Percentiles rank a stretch among this genome's conserved stretches.
These are phyloP conservation scores for Amanita rubescens DNA, from an alignment of 768 basidiomycete species.

Conservation along the genomic window DNA sequence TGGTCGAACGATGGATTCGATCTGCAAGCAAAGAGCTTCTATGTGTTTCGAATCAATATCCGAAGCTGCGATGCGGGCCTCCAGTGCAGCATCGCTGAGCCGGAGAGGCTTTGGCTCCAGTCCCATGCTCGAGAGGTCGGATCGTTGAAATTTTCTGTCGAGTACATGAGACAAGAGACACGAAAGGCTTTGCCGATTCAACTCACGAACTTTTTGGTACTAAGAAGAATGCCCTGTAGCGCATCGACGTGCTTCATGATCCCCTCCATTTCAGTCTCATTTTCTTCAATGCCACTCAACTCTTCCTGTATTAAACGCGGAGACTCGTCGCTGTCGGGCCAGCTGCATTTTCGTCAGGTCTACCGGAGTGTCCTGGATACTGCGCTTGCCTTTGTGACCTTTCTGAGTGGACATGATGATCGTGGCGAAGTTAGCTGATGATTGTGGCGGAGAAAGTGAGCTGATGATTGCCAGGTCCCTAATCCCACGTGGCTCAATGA, in stretches of 20 bases:
- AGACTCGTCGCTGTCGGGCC: constrained; percentile 2
- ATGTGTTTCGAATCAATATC: not conserved
- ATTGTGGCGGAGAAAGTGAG: too few relatives aligned
- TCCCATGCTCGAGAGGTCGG: not conserved
- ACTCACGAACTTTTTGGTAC: constrained; percentile 2
- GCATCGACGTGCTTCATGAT: constrained; percentile 2
- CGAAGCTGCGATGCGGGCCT: not conserved
- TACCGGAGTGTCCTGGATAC: not conserved
- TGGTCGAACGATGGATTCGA: constrained; percentile 1
- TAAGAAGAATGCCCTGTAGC: constrained; percentile 1
- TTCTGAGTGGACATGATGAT: not conserved
- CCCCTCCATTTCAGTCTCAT: constrained; percentile 1
- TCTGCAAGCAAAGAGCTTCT: constrained; percentile 4
- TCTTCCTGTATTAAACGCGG: constrained; percentile 3
- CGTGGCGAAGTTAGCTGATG: too few relatives aligned
- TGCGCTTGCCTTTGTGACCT: constrained; percentile 1
- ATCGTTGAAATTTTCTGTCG: constrained; percentile 1
- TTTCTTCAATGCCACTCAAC: constrained; percentile 4
- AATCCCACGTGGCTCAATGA: too few relatives aligned
- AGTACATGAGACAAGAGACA: not conserved
- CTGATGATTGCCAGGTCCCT: too few relatives aligned
- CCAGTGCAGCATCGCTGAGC: not conserved
- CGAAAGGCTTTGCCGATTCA: not conserved
- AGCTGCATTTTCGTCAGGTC: constrained; percentile 3
- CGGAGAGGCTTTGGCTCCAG: not conserved